These are phyloP conservation scores for Solidago caesia DNA, from an alignment of 129 eudicot species.

Conservation along the genomic window DNA sequence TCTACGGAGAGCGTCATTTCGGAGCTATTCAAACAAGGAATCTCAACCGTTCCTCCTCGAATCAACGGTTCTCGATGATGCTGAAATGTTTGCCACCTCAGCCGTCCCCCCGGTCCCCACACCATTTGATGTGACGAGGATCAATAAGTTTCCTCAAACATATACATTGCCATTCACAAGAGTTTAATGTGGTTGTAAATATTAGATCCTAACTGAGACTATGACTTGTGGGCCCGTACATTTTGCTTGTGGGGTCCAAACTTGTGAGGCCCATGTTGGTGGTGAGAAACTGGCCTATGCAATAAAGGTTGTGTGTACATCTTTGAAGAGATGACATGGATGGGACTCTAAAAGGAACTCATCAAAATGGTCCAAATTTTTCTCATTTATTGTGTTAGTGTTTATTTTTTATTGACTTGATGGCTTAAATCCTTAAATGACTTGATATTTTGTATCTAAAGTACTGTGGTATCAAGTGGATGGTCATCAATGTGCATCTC, in stretches of 20 bases:
- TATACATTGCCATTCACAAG: constrained; percentile 25
- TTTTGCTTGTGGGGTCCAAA: constrained; percentile 22
- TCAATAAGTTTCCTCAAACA: constrained; percentile 33
- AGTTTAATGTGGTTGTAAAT: constrained; percentile 46
- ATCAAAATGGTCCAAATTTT: constrained; percentile 29
- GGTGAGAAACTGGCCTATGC: constrained; percentile 34
- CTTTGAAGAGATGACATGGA: constrained; percentile 24
- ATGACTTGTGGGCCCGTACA: constrained; percentile 23
- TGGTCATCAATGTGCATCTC: neutral
- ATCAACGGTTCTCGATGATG: constrained; percentile 35
- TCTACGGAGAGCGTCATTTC: constrained; percentile 70
- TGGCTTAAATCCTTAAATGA: neutral
- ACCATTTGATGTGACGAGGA: constrained; percentile 22
- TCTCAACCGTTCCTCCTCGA: constrained; percentile 54
- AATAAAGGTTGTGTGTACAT: constrained; percentile 29
- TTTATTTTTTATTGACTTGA: constrained; percentile 21
- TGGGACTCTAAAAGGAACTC: constrained; percentile 18
- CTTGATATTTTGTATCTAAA: constrained; percentile 7
- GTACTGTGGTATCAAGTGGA: neutral
- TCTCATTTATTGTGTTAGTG: neutral
- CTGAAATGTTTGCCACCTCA: constrained; percentile 36
- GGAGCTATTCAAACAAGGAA: constrained; percentile 76
- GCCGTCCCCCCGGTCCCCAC: neutral
- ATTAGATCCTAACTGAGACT: constrained; percentile 23
- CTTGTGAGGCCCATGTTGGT: constrained; percentile 28